phyloP scores from a whole-genome alignment of 805 yeast species.

The Ogataea philodendri region DNA sequence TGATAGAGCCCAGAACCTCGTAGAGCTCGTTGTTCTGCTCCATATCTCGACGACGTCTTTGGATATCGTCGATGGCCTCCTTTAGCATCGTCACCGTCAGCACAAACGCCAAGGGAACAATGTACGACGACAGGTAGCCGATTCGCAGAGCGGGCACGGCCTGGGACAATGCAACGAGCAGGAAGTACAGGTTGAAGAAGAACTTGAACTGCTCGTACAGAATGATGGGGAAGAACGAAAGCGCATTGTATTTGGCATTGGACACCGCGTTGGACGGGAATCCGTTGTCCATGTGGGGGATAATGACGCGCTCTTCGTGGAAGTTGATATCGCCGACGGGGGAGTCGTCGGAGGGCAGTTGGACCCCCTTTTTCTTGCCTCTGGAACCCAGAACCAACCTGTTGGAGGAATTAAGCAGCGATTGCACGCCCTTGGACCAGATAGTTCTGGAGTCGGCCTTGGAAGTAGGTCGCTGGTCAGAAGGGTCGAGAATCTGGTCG shows the following conservation, averaged over 20 bases:
- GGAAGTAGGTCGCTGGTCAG: slow-evolving; percentile 20
- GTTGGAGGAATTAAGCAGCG: slow-evolving; percentile 28
- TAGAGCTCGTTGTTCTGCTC: slow-evolving; percentile 85
- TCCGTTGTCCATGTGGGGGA: slow-evolving; percentile 36
- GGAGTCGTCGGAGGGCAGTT: slow-evolving; percentile 27
- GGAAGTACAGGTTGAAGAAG: slow-evolving; percentile 88
- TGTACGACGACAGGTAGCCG: slow-evolving; percentile 88
- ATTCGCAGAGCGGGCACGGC: slow-evolving; percentile 84
- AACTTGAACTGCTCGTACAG: slow-evolving; percentile 96
- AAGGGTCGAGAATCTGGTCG: slow-evolving; percentile 7
- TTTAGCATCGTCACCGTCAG: slow-evolving; percentile 89
- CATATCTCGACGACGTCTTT: slow-evolving; percentile 82
- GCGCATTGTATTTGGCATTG: slow-evolving; percentile 89
- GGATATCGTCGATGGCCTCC: slow-evolving; percentile 93
- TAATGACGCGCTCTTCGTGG: slow-evolving; percentile 35
- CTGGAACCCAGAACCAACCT: slow-evolving; percentile 25
- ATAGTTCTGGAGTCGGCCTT: slow-evolving; percentile 25
- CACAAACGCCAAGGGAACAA: slow-evolving; percentile 94
- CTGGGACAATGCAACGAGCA: slow-evolving; percentile 92
- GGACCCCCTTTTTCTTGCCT: slow-evolving; percentile 26
- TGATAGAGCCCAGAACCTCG: slow-evolving; percentile 55
- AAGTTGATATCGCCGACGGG: slow-evolving; percentile 2
- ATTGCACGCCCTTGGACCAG: slow-evolving; percentile 33
- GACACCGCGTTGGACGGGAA: slow-evolving; percentile 77
- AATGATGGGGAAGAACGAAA: slow-evolving; percentile 84